Evolutionary conservation across 805 yeast genomes (phyloP).

Genomic region (Hanseniaspora pseudoguilliermondii): DNA sequence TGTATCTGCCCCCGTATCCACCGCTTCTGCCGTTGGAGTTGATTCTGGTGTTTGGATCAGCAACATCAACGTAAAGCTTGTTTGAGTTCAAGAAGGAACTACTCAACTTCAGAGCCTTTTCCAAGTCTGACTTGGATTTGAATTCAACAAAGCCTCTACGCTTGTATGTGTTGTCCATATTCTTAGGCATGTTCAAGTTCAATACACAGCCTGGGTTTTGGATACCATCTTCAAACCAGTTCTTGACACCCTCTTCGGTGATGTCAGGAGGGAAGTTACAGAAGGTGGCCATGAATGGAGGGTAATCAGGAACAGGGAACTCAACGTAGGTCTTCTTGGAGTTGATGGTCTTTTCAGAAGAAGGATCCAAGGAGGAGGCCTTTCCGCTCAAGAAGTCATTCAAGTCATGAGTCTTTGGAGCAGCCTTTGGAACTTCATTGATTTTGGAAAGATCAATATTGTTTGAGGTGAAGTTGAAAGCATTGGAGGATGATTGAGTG

Average conservation of each 20-base stretch:
- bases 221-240: slow-evolving; percentile 46
- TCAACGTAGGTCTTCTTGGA: slow-evolving; percentile 40
- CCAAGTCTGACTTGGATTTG: slow-evolving; percentile 63
- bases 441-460: slow-evolving; percentile 61
- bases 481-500: slow-evolving; percentile 29
- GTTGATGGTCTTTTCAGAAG: slow-evolving; percentile 22
- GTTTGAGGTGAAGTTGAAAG: slow-evolving; percentile 76
- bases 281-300: slow-evolving; percentile 87
- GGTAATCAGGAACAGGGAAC: slow-evolving; percentile 76
- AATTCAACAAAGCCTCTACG: slow-evolving; percentile 86
- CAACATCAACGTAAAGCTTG: slow-evolving; percentile 61
- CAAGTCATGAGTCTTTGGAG: slow-evolving; percentile 17
- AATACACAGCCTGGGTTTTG: slow-evolving; percentile 42
- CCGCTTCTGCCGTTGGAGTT: slow-evolving; percentile 29
- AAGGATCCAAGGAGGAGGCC: slow-evolving; percentile 29
- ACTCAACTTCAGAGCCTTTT: slow-evolving; percentile 54
- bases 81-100: slow-evolving; percentile 64
- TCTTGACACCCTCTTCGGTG: slow-evolving; percentile 48
- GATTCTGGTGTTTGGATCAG: slow-evolving; percentile 43
- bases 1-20: slow-evolving; percentile 37
- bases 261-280: slow-evolving; percentile 76
- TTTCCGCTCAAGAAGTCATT: slow-evolving; percentile 25
- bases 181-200: slow-evolving; percentile 63
- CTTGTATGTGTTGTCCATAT: slow-evolving; percentile 47
- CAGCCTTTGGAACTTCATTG: slow-evolving; percentile 33